A percentile compares a stretch with the other conserved stretches of the same genome.
Evolutionary conservation across 2,329 filamentous ascomycete genomes (phyloP).

Genomic region (Xylariaceae sp.): DNA sequence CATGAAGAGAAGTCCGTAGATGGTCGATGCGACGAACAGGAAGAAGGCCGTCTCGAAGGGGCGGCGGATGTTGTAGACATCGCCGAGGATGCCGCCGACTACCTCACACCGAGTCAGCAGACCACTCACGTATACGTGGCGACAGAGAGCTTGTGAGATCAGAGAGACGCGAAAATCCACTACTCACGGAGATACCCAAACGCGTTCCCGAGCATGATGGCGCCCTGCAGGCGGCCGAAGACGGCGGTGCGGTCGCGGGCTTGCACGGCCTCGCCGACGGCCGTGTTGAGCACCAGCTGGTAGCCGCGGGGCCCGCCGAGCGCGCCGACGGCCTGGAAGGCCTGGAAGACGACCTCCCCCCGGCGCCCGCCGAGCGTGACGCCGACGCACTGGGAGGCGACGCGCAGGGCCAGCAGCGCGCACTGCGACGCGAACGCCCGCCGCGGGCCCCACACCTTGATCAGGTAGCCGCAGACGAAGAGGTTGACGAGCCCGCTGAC

Average conservation of each 20-base stretch:
- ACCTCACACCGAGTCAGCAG: no score
- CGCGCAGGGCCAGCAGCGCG: constrained; percentile 55
- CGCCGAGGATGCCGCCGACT: constrained; percentile 58
- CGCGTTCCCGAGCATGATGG: constrained; percentile 59
- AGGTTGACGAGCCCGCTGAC: constrained; percentile 58
- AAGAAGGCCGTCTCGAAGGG: constrained; percentile 59
- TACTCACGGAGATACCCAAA: constrained; percentile 50
- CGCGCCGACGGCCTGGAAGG: constrained; percentile 59
- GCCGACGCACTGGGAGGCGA: constrained; percentile 56
- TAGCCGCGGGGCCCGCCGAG: constrained; percentile 63
- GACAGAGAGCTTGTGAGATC: neutral
- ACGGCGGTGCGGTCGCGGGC: constrained; percentile 54
- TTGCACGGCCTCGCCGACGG: constrained; percentile 57
- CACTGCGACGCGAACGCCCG: constrained; percentile 55
- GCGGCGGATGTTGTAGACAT: constrained; percentile 52
- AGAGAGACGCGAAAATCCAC: neutral
- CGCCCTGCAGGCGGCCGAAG: constrained; percentile 57
- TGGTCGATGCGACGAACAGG: constrained; percentile 41
- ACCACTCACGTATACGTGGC: neutral
- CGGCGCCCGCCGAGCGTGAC: constrained; percentile 51
- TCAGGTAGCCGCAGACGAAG: constrained; percentile 58
- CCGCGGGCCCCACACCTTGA: constrained; percentile 59
- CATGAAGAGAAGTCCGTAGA: constrained; percentile 34
- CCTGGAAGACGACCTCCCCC: constrained; percentile 63
- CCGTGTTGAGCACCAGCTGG: constrained; percentile 60